Percentiles rank a stretch among this genome's conserved stretches.
These are phyloP conservation scores for Suhomyces bolitotheri DNA, from an alignment of 1,139 yeast genomes.

Conservation along the genomic window DNA sequence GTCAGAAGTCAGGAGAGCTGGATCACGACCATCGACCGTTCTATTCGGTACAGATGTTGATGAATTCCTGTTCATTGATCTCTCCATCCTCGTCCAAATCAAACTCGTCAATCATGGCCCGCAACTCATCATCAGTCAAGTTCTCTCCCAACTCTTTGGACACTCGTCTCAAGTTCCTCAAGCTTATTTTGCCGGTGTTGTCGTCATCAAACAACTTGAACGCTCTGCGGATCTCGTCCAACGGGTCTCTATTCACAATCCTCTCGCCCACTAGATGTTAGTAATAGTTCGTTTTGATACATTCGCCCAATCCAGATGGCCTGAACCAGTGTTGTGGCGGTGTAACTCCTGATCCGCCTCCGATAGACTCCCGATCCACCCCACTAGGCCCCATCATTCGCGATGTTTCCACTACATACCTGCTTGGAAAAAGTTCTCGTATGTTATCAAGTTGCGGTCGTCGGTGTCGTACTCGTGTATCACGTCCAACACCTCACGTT, in stretches of 20 bases:
- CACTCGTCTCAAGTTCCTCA: constrained; percentile 81
- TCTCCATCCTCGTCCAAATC: constrained; percentile 97
- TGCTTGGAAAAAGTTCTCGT: constrained; percentile 77
- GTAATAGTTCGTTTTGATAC: constrained; percentile 18
- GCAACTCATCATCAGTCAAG: constrained; percentile 85
- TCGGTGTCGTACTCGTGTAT: constrained; percentile 82
- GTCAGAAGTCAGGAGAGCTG: no score
- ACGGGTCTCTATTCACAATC: constrained; percentile 83
- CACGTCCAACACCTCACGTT: constrained; percentile 77
- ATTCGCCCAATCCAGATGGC: no score
- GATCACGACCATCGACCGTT: no score
- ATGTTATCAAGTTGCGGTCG: constrained; percentile 69
- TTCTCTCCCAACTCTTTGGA: constrained; percentile 94
- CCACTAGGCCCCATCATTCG: neutral
- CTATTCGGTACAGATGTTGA: constrained; percentile 79
- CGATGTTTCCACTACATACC: constrained; percentile 41
- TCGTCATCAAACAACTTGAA: constrained; percentile 90
- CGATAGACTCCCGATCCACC: no score
- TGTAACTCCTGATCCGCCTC: no score
- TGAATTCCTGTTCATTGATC: constrained; percentile 90
- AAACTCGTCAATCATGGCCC: constrained; percentile 97
- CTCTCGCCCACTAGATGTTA: constrained; percentile 64
- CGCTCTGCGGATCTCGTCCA: constrained; percentile 89
- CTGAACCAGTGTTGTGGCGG: no score
- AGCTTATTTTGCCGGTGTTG: constrained; percentile 78